Conservation (phyloP, 2,329 filamentous ascomycete species). For the Phyllosticta citribraziliensis region DNA sequence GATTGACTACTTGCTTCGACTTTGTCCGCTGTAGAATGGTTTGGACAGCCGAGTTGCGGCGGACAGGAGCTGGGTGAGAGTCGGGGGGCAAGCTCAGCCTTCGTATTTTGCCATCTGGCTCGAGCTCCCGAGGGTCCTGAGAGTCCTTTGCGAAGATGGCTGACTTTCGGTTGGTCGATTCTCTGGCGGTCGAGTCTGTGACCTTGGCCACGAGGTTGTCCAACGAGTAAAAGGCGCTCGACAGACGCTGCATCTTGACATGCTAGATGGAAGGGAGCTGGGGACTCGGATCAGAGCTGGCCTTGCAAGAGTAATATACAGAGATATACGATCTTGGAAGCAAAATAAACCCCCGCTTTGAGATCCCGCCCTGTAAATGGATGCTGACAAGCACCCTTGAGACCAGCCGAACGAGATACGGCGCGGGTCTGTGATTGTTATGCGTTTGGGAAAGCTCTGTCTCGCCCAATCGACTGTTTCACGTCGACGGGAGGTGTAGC, state of each 20-base stretch:
- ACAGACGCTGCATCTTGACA: neutral
- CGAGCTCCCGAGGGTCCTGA: neutral
- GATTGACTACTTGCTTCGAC: constrained; percentile 1
- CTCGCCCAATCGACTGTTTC: neutral
- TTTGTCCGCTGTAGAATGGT: constrained; percentile 1
- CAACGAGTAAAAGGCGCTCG: neutral
- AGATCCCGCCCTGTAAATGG: neutral
- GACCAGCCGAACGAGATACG: neutral
- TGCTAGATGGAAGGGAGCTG: neutral
- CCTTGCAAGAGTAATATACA: neutral
- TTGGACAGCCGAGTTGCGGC: constrained; percentile 2
- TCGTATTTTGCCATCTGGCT: neutral
- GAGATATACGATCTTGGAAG: neutral
- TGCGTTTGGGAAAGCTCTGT: neutral
- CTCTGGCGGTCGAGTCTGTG: neutral
- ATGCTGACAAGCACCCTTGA: neutral
- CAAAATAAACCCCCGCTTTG: neutral
- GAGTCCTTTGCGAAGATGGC: neutral
- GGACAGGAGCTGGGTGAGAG: neutral
- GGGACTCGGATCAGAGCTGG: neutral
- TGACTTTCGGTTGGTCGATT: neutral
- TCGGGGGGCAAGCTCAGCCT: neutral
- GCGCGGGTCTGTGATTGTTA: neutral
- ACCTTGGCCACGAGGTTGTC: neutral
- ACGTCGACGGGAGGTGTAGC: neutral